These are phyloP conservation scores for Nicotiana noctiflora DNA, from an alignment of 257 asterid species.

Conservation along the genomic window DNA sequence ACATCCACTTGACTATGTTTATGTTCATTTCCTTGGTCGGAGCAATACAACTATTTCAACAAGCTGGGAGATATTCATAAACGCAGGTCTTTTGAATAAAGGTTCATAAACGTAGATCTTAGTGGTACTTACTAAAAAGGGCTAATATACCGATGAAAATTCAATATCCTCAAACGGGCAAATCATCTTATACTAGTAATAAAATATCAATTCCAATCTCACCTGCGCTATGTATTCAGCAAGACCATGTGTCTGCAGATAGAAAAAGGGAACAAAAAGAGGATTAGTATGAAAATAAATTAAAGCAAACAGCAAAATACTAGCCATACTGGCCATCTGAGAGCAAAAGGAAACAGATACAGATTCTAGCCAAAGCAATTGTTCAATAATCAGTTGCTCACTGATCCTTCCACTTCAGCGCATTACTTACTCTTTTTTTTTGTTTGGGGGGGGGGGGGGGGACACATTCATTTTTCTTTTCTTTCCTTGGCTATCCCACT, in stretches of 20 bases:
- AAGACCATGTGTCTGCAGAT: conserved; percentile 75
- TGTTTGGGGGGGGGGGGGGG: too few relatives aligned
- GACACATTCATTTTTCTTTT: too few relatives aligned
- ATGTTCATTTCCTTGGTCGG: background rate
- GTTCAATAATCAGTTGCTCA: background rate
- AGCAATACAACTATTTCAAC: background rate
- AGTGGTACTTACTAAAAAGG: background rate
- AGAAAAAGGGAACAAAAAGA: background rate
- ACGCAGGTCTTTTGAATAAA: background rate
- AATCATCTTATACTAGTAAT: background rate
- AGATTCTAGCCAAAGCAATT: background rate
- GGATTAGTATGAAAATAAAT: conserved; percentile 8
- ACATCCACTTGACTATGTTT: background rate
- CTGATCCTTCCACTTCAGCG: background rate
- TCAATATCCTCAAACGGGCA: background rate
- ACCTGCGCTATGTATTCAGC: conserved; percentile 99
- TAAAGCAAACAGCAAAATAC: background rate
- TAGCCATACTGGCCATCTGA: background rate
- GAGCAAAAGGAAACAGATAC: background rate
- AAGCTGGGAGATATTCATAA: background rate
- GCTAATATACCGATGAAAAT: background rate
- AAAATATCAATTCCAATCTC: conserved; percentile 14
- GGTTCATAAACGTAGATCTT: background rate
- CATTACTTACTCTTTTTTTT: background rate
- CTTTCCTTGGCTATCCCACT: too few relatives aligned